Evolutionary conservation across 1,284 basidiomycete species (phyloP).

Genomic region (Stygiomarasmius scandens): DNA sequence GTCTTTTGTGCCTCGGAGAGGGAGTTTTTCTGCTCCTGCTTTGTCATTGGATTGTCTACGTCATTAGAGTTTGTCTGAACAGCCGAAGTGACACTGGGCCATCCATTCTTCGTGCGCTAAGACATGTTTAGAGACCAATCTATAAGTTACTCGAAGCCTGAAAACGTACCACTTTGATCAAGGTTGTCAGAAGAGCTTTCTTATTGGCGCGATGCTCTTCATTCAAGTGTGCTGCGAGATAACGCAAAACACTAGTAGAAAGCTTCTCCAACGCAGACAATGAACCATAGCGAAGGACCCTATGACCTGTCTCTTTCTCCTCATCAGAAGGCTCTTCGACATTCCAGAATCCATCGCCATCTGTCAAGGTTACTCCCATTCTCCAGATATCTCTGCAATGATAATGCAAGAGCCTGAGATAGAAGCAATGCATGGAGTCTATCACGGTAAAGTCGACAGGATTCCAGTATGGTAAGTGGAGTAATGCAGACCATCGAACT

Average conservation of each 20-base stretch:
- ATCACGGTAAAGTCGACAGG: slow-evolving; percentile 31
- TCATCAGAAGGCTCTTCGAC: neutral
- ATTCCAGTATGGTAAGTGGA: slow-evolving; percentile 41
- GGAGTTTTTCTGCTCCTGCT: neutral
- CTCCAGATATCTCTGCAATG: slow-evolving; percentile 21
- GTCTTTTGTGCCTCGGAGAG: neutral
- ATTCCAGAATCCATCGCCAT: slow-evolving; percentile 22
- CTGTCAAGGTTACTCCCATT: slow-evolving; percentile 22
- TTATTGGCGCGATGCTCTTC: neutral
- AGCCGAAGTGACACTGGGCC: neutral
- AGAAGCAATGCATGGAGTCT: slow-evolving; percentile 41
- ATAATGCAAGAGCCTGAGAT: slow-evolving; percentile 14
- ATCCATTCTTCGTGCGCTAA: neutral
- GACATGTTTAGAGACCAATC: neutral
- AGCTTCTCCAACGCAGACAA: neutral
- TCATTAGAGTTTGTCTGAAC: neutral
- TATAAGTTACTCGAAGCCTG: neutral
- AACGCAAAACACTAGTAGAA: neutral
- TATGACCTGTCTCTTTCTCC: slow-evolving; percentile 2
- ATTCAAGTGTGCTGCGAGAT: neutral
- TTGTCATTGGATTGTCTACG: neutral
- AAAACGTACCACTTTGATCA: neutral
- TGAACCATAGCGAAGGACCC: neutral
- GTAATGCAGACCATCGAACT: slow-evolving; percentile 36
- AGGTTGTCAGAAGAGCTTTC: neutral